Conservation (phyloP, 1,284 basidiomycete species). For the Microbotryum silenes-acaulis region DNA sequence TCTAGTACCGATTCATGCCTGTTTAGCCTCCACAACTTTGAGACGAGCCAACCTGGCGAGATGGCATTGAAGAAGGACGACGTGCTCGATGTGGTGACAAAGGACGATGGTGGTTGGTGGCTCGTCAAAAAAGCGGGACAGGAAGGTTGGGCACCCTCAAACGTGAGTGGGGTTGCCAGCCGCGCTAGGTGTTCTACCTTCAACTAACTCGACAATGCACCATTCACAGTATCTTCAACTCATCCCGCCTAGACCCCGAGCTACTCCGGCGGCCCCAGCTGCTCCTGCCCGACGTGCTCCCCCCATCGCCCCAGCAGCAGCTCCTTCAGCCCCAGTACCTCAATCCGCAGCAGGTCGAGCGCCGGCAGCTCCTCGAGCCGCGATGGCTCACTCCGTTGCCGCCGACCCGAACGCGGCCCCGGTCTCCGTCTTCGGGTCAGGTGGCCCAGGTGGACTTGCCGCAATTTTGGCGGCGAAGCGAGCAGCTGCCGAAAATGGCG, state of each 20-base stretch:
- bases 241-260: conserved; percentile 54
- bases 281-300: conserved; percentile 55
- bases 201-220: conserved; percentile 15
- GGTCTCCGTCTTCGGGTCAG: conserved; percentile 43
- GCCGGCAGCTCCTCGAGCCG: conserved; percentile 38
- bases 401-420: conserved; percentile 41
- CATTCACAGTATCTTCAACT: conserved; percentile 53
- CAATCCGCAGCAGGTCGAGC: conserved; percentile 40
- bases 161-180: conserved; percentile 43
- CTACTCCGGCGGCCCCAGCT: conserved; percentile 57
- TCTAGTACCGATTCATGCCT: background rate
- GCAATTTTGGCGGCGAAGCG: conserved; percentile 44
- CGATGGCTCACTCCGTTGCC: conserved; percentile 24
- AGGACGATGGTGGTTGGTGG: conserved; percentile 97
- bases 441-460: conserved; percentile 41
- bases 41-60: conserved; percentile 77
- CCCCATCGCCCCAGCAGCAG: conserved; percentile 42
- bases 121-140: conserved; percentile 73
- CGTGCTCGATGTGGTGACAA: conserved; percentile 80
- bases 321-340: conserved; percentile 32
- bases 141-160: conserved; percentile 93
- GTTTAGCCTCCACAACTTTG: conserved; percentile 64
- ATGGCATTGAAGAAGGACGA: conserved; percentile 86
- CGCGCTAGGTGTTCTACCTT: background rate
- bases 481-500: conserved; percentile 36